Evolutionary conservation across 2,329 filamentous ascomycete genomes (phyloP).

Genomic region (Diplocarpon mali): DNA sequence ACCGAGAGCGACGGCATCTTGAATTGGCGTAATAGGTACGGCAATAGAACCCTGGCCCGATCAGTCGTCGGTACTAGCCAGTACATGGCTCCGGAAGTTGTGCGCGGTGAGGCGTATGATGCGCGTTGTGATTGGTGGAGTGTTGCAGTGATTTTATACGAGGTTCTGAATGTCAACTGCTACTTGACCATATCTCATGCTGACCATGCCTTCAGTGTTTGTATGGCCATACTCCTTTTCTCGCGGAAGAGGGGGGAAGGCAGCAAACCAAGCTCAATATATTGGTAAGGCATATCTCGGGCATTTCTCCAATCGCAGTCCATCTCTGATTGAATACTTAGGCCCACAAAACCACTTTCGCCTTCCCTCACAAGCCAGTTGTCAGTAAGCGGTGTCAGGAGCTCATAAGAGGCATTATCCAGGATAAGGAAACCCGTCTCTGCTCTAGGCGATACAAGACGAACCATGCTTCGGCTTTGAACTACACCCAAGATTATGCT

Average conservation of each 20-base stretch:
- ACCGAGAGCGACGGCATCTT: slow-evolving; percentile 41
- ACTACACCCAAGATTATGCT: slow-evolving; percentile 29
- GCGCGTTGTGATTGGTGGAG: slow-evolving; percentile 97
- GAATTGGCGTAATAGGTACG: slow-evolving; percentile 57
- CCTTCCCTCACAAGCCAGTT: slow-evolving; percentile 55
- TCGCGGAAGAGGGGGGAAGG: slow-evolving; percentile 60
- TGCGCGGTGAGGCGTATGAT: slow-evolving; percentile 73
- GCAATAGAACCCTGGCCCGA: slow-evolving; percentile 62
- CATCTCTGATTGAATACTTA: neutral
- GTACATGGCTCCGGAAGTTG: slow-evolving; percentile 96
- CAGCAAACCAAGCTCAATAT: slow-evolving; percentile 82
- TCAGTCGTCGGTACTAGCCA: slow-evolving; percentile 93
- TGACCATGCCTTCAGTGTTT: slow-evolving; percentile 45
- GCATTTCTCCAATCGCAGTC: too few species aligned
- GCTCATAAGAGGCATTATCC: slow-evolving; percentile 61
- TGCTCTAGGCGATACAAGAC: slow-evolving; percentile 64
- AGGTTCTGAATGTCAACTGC: slow-evolving; percentile 34
- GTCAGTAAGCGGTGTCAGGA: slow-evolving; percentile 66
- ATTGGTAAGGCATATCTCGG: slow-evolving; percentile 39
- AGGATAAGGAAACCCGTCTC: slow-evolving; percentile 63
- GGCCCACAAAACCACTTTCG: slow-evolving; percentile 60
- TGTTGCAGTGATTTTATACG: slow-evolving; percentile 85
- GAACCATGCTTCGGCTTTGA: slow-evolving; percentile 31
- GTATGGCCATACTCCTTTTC: slow-evolving; percentile 84
- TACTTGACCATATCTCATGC: neutral